Conservation (phyloP, 768 basidiomycete genomes). For the Lentinula sp. region DNA sequence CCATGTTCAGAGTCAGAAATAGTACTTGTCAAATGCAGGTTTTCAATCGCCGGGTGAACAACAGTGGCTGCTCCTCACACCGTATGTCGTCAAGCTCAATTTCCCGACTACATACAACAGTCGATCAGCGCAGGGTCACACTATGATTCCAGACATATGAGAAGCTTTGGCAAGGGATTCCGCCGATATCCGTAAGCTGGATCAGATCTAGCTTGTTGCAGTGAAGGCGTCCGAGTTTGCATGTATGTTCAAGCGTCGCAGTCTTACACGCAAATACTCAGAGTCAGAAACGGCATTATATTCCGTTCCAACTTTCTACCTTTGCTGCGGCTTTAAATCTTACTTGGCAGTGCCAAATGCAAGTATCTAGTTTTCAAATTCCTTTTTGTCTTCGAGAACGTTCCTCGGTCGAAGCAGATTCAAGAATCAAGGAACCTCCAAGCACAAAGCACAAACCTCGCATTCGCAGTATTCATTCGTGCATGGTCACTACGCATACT, state of each 20-base stretch:
- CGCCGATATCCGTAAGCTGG: neutral
- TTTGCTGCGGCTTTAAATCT: neutral
- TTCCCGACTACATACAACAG: neutral
- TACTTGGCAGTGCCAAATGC: neutral
- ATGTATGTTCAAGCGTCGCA: neutral
- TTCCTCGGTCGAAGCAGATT: neutral
- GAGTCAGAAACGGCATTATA: neutral
- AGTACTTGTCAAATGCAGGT: too few relatives aligned
- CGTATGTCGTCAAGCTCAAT: too few relatives aligned
- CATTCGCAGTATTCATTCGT: neutral
- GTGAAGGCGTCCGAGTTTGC: neutral
- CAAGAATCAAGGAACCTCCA: neutral
- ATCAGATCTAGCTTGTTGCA: neutral
- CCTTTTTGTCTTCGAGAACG: neutral
- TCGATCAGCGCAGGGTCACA: neutral
- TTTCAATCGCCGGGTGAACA: too few relatives aligned
- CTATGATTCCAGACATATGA: neutral
- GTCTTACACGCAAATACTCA: neutral
- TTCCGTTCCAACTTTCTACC: neutral
- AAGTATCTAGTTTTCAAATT: neutral
- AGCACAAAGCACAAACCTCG: neutral
- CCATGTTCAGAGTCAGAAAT: too few relatives aligned
- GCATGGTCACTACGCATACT: neutral
- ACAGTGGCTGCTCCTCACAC: too few relatives aligned
- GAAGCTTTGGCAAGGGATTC: neutral